Conservation (phyloP, 116 monocot genomes). For the Papilionanthe hybrid region DNA sequence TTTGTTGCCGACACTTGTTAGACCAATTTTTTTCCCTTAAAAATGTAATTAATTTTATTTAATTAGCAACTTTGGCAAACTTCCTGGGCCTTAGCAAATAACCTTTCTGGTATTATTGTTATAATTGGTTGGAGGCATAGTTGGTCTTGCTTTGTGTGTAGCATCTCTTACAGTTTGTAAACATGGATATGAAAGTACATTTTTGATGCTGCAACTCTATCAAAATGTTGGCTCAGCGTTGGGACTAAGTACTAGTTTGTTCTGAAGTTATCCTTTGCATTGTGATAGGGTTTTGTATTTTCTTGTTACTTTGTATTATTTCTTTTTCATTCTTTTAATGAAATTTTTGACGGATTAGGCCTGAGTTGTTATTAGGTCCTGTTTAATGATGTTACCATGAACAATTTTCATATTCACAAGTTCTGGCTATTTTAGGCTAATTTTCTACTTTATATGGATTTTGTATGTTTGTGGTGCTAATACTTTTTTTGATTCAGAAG, state of each 20-base stretch:
- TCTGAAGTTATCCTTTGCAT: background rate
- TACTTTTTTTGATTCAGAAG: background rate
- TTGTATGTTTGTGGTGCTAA: no score
- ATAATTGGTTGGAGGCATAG: no score
- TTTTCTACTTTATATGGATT: background rate
- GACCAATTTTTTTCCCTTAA: background rate
- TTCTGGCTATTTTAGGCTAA: background rate
- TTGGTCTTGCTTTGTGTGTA: no score
- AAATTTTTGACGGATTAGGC: background rate
- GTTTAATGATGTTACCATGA: background rate
- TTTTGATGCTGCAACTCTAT: no score
- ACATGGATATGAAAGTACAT: no score
- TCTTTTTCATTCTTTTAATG: background rate
- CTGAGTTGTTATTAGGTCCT: background rate
- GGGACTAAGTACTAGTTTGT: no score
- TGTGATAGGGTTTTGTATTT: background rate
- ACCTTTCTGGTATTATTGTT: background rate
- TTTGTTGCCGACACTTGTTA: background rate
- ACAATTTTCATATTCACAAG: background rate
- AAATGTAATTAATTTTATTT: background rate
- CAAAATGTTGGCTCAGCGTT: no score
- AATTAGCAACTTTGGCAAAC: background rate
- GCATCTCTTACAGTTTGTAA: no score
- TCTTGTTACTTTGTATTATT: background rate
- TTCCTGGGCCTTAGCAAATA: background rate